phyloP scores from a whole-genome alignment of 1,284 basidiomycete species.

The Ceratobasidium sp. region DNA sequence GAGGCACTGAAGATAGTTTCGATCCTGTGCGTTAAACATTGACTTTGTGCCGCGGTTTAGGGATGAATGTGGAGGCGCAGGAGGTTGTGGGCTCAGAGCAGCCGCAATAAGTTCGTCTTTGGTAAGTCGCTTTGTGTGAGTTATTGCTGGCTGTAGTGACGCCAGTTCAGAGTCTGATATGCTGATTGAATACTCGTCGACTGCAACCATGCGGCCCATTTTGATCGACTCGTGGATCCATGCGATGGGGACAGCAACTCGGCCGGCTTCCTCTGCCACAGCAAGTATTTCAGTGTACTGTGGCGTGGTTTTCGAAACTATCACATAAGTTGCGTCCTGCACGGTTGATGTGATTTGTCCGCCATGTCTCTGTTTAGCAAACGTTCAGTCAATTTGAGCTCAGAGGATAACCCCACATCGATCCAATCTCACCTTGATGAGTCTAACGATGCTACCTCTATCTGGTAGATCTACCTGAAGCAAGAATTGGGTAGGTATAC shows the following conservation, averaged over 20 bases:
- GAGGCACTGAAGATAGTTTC: conserved; percentile 3
- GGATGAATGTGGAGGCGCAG: not conserved
- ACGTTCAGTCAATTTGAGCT: not conserved
- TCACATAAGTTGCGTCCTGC: conserved; percentile 27
- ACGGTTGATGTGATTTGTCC: conserved; percentile 8
- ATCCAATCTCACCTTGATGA: conserved; percentile 10
- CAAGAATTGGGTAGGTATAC: conserved; percentile 15
- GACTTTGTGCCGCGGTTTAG: not conserved
- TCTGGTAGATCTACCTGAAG: conserved; percentile 36
- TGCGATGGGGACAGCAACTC: conserved; percentile 34
- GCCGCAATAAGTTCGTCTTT: conserved; percentile 13
- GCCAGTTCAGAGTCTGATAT: not conserved
- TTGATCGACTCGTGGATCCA: conserved; percentile 30
- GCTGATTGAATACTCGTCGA: conserved; percentile 24
- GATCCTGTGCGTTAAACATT: conserved; percentile 10
- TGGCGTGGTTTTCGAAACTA: conserved; percentile 28
- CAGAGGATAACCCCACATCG: not conserved
- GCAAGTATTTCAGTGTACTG: conserved; percentile 26
- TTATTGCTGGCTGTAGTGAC: not conserved
- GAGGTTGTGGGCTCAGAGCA: conserved; percentile 8
- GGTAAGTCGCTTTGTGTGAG: not conserved
- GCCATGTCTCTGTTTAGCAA: conserved; percentile 18
- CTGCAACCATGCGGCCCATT: not conserved
- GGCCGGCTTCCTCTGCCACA: conserved; percentile 9
- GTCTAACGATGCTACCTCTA: conserved; percentile 7